These are phyloP conservation scores for Malassezia psittaci DNA, from an alignment of 1,284 basidiomycete species.

Conservation along the genomic window DNA sequence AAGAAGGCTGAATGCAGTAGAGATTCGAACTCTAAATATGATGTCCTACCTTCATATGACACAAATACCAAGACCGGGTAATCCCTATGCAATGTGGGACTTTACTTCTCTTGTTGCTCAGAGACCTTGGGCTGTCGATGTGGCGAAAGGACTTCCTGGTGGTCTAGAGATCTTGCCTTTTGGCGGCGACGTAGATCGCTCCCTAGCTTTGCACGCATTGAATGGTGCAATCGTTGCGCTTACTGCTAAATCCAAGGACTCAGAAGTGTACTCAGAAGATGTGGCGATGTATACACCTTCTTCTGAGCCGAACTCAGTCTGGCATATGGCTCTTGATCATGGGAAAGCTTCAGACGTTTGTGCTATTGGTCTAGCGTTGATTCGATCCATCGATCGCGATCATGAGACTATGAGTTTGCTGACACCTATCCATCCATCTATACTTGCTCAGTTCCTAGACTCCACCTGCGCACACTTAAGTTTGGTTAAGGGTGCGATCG, in stretches of 20 bases:
- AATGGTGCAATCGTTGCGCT: slow-evolving; percentile 67
- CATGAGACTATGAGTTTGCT: slow-evolving; percentile 27
- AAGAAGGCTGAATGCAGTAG: slow-evolving; percentile 23
- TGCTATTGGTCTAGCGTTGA: slow-evolving; percentile 29
- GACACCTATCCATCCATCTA: slow-evolving; percentile 52
- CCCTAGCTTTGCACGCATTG: slow-evolving; percentile 54
- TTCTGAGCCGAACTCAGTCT: background rate
- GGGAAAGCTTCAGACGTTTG: background rate
- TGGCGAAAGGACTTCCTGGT: slow-evolving; percentile 59
- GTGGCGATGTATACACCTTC: background rate
- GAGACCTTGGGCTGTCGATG: slow-evolving; percentile 39
- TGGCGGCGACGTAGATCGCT: slow-evolving; percentile 25
- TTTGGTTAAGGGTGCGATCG: slow-evolving; percentile 73
- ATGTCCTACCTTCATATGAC: slow-evolving; percentile 34
- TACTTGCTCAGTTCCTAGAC: slow-evolving; percentile 56
- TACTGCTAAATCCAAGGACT: slow-evolving; percentile 9
- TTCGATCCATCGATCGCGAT: slow-evolving; percentile 31
- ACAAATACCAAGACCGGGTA: slow-evolving; percentile 4
- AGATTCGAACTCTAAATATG: slow-evolving; percentile 23
- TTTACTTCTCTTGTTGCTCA: slow-evolving; percentile 55
- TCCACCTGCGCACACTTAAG: slow-evolving; percentile 17
- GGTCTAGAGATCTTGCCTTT: slow-evolving; percentile 47
- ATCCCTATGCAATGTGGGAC: slow-evolving; percentile 55
- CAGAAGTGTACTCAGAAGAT: background rate
- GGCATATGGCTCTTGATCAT: slow-evolving; percentile 21